A percentile compares a stretch with the other conserved stretches of the same genome.
These are phyloP conservation scores for Coemansia sp. DNA, from an alignment of 192 early-diverging fungal species.

Conservation along the genomic window DNA sequence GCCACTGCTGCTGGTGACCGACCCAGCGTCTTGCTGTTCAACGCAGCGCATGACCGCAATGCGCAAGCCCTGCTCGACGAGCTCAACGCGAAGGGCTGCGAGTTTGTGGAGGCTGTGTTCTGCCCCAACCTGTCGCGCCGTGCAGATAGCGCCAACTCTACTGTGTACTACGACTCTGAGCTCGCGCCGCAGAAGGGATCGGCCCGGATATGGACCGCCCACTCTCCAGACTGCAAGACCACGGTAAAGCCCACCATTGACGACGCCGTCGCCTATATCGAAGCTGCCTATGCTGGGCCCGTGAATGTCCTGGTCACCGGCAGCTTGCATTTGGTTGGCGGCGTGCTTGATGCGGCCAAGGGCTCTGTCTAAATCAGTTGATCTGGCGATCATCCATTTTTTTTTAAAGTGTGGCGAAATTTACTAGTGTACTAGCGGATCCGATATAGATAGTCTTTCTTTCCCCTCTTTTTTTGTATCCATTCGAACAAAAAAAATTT, in stretches of 20 bases:
- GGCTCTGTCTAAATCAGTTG: conserved; percentile 21
- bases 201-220: conserved; percentile 56
- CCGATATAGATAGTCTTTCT: conserved; percentile 6
- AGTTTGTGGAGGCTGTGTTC: conserved; percentile 72
- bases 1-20: neutral
- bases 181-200: conserved; percentile 64
- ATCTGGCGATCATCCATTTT: neutral
- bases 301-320: conserved; percentile 83
- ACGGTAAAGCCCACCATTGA: conserved; percentile 60
- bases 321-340: conserved; percentile 89
- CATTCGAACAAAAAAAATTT: neutral
- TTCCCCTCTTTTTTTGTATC: conserved; percentile 4
- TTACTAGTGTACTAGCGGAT: neutral
- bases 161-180: conserved; percentile 57
- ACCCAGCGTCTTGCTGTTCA: conserved; percentile 76
- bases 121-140: conserved; percentile 69
- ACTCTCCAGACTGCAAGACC: conserved; percentile 22
- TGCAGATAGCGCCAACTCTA: conserved; percentile 72
- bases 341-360: conserved; percentile 61
- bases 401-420: neutral
- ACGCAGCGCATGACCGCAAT: conserved; percentile 76
- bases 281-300: conserved; percentile 9
- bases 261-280: conserved; percentile 63
- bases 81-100: conserved; percentile 52
- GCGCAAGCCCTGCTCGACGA: conserved; percentile 64